Base-by-base conservation (phyloP, 2,329 filamentous ascomycete species). In the Berkeleyomyces rouxiae region DNA sequence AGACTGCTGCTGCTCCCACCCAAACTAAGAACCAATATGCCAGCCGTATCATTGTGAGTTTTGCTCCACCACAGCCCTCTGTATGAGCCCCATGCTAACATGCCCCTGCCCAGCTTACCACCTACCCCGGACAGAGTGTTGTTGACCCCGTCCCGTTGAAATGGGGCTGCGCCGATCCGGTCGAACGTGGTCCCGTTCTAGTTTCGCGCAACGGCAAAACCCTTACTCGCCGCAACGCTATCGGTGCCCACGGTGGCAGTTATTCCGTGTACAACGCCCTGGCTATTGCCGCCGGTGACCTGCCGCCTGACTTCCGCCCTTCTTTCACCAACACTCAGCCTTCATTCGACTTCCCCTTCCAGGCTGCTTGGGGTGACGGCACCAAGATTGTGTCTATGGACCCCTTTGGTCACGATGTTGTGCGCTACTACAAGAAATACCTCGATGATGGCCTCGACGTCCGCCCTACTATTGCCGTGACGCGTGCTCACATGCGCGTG, bases 351-450 rank as follows among this genome's bases (percentile, higher is more conserved):
- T 89, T 97, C 70, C 90, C 90, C 0, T 90, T 89, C 6, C 95
- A 95, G 69, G 85, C 88, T 6, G 84, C 93, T 74, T 99, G 92
- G 92, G 82, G 81, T 36, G 88, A 95, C 71, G 82, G 82, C 69
- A 90, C 89, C 73, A 97, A 96, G 78, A 97, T 99, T 66, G 92
- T 97, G 11, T 89, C 92, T 16, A 96, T 99, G 90, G 93, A 97
- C 71, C 92, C 92, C 0, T 88, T 87, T 72, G 92, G 93, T 5
- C 93, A 97, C 75, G 77, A 72, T 62, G 72, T 69, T 57, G 16
- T 46, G 16, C 39, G 46, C 9, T 36, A 65, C 55, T 65, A 63
- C 44, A 59, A 58, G 4, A 49, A 61, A 16, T 37, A 61, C 10
- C 49, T 64, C n/a, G 53, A 55, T 7, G 61, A 62, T 33, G 61